These are phyloP conservation scores for Tuber indicum DNA, from an alignment of 495 filamentous ascomycete genomes.

Conservation along the genomic window DNA sequence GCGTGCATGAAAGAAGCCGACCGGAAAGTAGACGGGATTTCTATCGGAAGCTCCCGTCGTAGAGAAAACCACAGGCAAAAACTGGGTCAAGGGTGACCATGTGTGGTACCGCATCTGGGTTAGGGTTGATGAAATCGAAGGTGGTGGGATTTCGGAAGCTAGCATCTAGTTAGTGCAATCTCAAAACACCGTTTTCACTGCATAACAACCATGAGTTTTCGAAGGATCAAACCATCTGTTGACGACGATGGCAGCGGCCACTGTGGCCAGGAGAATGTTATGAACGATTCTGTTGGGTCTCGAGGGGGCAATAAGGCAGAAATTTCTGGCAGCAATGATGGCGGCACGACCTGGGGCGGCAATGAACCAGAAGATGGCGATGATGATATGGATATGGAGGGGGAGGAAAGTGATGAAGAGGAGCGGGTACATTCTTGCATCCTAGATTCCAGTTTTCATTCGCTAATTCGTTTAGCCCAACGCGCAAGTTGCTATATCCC, in stretches of 20 bases:
- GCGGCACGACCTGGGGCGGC: neutral
- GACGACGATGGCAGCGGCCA: constrained; percentile 12
- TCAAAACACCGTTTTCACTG: neutral
- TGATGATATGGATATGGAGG: constrained; percentile 37
- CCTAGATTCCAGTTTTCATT: neutral
- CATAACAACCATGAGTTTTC: constrained; percentile 20
- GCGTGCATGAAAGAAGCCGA: neutral
- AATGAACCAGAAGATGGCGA: constrained; percentile 7
- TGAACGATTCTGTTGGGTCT: constrained; percentile 5
- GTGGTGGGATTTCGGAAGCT: neutral
- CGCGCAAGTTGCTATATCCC: constrained; percentile 44
- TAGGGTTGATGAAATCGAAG: neutral
- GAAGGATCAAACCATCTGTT: constrained; percentile 26
- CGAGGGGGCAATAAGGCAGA: constrained; percentile 12
- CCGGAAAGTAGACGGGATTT: neutral
- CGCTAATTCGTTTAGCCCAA: constrained; percentile 10
- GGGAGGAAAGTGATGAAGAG: constrained; percentile 44
- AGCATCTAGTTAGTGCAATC: neutral
- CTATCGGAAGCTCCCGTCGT: neutral
- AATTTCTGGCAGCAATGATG: constrained; percentile 27
- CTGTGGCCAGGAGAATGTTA: neutral
- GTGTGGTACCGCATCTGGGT: neutral
- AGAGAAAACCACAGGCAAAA: neutral
- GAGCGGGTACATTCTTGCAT: constrained; percentile 12
- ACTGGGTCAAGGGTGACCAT: neutral